Evolutionary conservation across 345 rosid species (phyloP).

Genomic region (Boechera retrofracta): DNA sequence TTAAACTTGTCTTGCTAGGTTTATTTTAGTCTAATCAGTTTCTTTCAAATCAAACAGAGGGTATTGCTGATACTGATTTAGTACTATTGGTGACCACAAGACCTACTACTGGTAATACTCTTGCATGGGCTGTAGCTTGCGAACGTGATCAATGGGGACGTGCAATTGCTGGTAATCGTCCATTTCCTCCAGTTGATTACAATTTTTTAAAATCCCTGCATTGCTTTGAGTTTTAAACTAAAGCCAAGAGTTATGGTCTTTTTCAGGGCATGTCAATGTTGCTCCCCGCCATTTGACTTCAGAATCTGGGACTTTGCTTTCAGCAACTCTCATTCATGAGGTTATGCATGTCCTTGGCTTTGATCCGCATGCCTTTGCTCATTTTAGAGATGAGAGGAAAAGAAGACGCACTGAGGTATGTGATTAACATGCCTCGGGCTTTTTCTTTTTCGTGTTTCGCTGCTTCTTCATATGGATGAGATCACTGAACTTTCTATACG

Average conservation of each 20-base stretch:
- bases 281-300: slow-evolving; percentile 99
- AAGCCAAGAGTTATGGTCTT: slow-evolving; percentile 19
- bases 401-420: slow-evolving; percentile 90
- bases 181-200: neutral
- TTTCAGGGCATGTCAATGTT: slow-evolving; percentile 94
- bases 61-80: slow-evolving; percentile 89
- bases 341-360: slow-evolving; percentile 99
- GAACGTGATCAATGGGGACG: slow-evolving; percentile 99
- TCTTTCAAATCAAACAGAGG: slow-evolving; percentile 56
- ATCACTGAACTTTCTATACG: neutral
- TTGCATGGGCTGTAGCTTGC: slow-evolving; percentile 99
- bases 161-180: slow-evolving; percentile 85
- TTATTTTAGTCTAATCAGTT: slow-evolving; percentile 14
- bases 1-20: slow-evolving; percentile 8
- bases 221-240: slow-evolving; percentile 30
- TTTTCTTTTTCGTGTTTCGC: slow-evolving; percentile 5
- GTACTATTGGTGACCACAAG: slow-evolving; percentile 97
- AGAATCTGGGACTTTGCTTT: slow-evolving; percentile 94
- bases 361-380: slow-evolving; percentile 99
- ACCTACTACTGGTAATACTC: slow-evolving; percentile 98
- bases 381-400: slow-evolving; percentile 97
- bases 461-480: slow-evolving; percentile 6
- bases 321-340: slow-evolving; percentile 98
- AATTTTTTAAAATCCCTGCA: slow-evolving; percentile 6
- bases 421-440: neutral